A percentile compares a stretch with the other conserved stretches of the same genome.
Evolutionary conservation across 2,329 filamentous ascomycete species (phyloP).

Genomic region (Calonectria ilicicola): DNA sequence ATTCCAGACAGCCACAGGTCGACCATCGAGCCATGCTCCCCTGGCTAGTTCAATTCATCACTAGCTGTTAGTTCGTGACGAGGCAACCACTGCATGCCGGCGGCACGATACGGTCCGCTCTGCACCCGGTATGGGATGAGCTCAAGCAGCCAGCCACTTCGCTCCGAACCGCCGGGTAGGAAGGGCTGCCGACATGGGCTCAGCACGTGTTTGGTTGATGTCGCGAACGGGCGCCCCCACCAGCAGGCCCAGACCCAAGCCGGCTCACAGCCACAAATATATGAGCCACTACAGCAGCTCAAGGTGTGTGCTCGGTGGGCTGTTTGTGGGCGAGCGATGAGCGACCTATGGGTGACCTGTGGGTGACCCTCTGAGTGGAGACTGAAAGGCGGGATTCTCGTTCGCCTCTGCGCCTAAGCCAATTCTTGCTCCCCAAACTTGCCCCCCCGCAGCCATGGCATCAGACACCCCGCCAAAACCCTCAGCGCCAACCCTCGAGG

Average conservation of each 20-base stretch:
- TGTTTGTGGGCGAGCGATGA: too few species aligned
- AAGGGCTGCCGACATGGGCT: not conserved
- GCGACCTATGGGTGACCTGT: too few species aligned
- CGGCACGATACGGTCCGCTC: not conserved
- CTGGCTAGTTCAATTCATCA: not conserved
- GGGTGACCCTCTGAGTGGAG: too few species aligned
- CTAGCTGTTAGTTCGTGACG: not conserved
- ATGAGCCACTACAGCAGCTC: too few species aligned
- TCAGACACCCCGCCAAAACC: conserved; percentile 31
- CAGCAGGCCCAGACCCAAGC: too few species aligned
- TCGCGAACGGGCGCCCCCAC: not conserved
- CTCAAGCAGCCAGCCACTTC: too few species aligned
- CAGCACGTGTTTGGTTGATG: not conserved
- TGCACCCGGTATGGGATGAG: too few species aligned
- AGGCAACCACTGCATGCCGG: not conserved
- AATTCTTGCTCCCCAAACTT: not conserved
- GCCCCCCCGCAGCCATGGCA: conserved; percentile 33
- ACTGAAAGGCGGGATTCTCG: not conserved
- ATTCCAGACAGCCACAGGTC: not conserved
- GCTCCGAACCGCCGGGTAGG: too few species aligned
- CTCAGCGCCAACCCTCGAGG: conserved; percentile 51
- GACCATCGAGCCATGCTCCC: not conserved
- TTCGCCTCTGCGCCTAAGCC: not conserved
- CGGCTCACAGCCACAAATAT: too few species aligned
- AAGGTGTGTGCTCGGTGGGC: too few species aligned